phyloP scores from a whole-genome alignment of 1,284 basidiomycete species.

The Tylopilus sp. region DNA sequence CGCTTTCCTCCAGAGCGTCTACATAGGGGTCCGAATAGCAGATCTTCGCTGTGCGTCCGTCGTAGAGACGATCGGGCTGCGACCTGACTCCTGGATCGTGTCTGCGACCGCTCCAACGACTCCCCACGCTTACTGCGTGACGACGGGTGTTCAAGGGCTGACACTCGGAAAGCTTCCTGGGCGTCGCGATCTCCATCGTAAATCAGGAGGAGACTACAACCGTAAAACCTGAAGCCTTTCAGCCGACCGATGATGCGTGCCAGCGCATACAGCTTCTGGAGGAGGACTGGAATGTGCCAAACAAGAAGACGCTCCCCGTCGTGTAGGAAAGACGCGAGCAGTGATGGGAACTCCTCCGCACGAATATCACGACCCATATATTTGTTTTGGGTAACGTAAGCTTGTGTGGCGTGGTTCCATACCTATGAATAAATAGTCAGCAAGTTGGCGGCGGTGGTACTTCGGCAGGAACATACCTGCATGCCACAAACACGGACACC shows the following conservation, averaged over 20 bases:
- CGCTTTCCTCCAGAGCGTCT: slow-evolving; percentile 58
- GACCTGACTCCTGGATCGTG: slow-evolving; percentile 37
- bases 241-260: slow-evolving; percentile 86
- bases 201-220: slow-evolving; percentile 93
- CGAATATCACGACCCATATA: slow-evolving; percentile 91
- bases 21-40: slow-evolving; percentile 59
- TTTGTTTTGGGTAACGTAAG: slow-evolving; percentile 94
- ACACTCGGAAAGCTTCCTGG: slow-evolving; percentile 69
- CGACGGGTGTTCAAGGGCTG: slow-evolving; percentile 62
- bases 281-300: slow-evolving; percentile 88
- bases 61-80: slow-evolving; percentile 49
- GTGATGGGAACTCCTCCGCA: slow-evolving; percentile 79
- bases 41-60: slow-evolving; percentile 72
- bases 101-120: slow-evolving; percentile 58
- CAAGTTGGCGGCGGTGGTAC: neutral
- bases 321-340: slow-evolving; percentile 81
- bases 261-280: slow-evolving; percentile 92
- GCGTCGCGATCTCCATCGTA: slow-evolving; percentile 93
- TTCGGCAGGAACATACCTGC: slow-evolving; percentile 68
- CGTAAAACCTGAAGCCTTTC: slow-evolving; percentile 95
- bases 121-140: slow-evolving; percentile 73
- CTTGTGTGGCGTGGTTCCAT: slow-evolving; percentile 80
- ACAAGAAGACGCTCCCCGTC: slow-evolving; percentile 83
- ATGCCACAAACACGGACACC: slow-evolving; percentile 97
- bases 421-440: slow-evolving; percentile 52